Percentiles rank a stretch among this genome's conserved stretches.
Evolutionary conservation across 2,329 filamentous ascomycete species (phyloP).

Genomic region (Cytospora leucostoma): DNA sequence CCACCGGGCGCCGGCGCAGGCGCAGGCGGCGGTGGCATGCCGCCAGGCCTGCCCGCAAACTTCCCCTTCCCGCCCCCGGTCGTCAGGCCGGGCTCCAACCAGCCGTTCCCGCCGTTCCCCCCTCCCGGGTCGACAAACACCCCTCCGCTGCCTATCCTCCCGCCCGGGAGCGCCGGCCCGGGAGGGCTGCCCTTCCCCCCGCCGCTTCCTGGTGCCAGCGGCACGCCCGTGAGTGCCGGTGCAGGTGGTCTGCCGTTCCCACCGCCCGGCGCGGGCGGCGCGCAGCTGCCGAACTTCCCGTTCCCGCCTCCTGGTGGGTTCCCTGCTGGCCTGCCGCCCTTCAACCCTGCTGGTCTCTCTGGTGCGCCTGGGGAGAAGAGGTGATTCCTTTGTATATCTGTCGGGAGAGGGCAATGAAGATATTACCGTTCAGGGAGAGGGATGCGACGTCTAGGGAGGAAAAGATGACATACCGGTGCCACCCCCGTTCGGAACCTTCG

Average conservation of each 20-base stretch:
- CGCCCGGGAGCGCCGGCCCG: conserved; percentile 38
- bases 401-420: neutral
- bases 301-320: conserved; percentile 41
- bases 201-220: conserved; percentile 37
- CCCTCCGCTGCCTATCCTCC: conserved; percentile 39
- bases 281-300: conserved; percentile 54
- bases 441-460: neutral
- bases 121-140: conserved; percentile 28
- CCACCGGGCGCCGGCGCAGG: conserved; percentile 28
- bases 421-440: neutral
- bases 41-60: conserved; percentile 4
- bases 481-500: neutral
- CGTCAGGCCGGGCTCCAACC: conserved; percentile 31
- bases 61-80: conserved; percentile 27
- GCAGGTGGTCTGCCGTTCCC: conserved; percentile 33
- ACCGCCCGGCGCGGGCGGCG: conserved; percentile 20
- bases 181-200: conserved; percentile 54
- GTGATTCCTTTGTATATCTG: conserved; percentile 33
- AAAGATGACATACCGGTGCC: neutral
- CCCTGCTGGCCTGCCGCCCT: conserved; percentile 46
- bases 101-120: conserved; percentile 40
- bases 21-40: conserved; percentile 10
- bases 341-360: conserved; percentile 41
- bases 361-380: conserved; percentile 44
- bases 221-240: conserved; percentile 26